These are phyloP conservation scores for Tulasnella sp. DNA, from an alignment of 768 basidiomycete species.

Conservation along the genomic window DNA sequence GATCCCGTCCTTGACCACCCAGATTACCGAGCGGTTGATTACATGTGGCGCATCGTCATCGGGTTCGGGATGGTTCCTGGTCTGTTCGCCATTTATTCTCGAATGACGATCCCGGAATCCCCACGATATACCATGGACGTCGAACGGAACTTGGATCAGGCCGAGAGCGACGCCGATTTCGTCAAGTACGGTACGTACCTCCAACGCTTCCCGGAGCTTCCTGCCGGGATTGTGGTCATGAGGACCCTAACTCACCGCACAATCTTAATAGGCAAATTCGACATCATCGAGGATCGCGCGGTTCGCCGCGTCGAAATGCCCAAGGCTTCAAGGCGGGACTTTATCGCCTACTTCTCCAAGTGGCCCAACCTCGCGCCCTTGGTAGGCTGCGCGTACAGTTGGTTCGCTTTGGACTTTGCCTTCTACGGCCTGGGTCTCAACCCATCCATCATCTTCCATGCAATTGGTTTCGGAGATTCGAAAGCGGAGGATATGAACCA, in stretches of 20 bases:
- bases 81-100: constrained; percentile 43
- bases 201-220: no score
- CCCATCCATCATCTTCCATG: constrained; percentile 37
- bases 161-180: constrained; percentile 35
- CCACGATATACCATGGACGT: constrained; percentile 39
- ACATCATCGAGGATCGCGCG: constrained; percentile 35
- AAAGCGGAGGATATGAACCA: constrained; percentile 27
- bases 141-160: constrained; percentile 38
- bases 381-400: constrained; percentile 38
- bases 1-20: neutral
- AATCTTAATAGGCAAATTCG: constrained; percentile 40
- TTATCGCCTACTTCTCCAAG: constrained; percentile 37
- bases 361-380: constrained; percentile 39
- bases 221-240: no score
- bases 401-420: constrained; percentile 38
- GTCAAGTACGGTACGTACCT: constrained; percentile 33
- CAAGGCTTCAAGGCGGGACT: constrained; percentile 38
- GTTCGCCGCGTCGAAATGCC: constrained; percentile 37
- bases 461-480: constrained; percentile 43
- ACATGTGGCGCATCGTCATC: constrained; percentile 38
- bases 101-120: constrained; percentile 40
- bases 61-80: constrained; percentile 39
- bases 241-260: neutral
- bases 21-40: constrained; percentile 55
- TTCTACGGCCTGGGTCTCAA: constrained; percentile 41